Conservation (phyloP, 495 filamentous ascomycete species). For the Lophiostoma macrostomum region DNA sequence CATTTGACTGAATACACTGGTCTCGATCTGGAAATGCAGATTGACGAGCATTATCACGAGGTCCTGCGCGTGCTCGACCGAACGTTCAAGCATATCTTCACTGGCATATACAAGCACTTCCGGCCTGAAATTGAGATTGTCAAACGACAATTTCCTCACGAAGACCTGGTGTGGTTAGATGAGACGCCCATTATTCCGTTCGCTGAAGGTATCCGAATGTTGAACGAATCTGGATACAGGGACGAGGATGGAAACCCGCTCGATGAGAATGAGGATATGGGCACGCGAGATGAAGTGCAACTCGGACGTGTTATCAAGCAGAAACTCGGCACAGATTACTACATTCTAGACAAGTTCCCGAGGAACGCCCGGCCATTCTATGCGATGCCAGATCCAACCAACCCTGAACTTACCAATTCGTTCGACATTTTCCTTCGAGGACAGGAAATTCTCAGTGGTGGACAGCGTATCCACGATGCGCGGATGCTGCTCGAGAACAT, state of each 20-base stretch:
- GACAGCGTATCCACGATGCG: conserved; percentile 86
- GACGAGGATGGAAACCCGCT: conserved; percentile 70
- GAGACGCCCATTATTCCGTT: conserved; percentile 80
- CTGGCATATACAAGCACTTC: conserved; percentile 53
- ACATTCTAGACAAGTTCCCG: conserved; percentile 93
- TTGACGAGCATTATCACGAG: conserved; percentile 84
- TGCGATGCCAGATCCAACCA: conserved; percentile 80
- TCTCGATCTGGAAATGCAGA: conserved; percentile 97
- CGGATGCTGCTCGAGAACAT: conserved; percentile 72
- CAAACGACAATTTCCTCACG: conserved; percentile 64
- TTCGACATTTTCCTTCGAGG: conserved; percentile 95
- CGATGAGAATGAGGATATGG: conserved; percentile 70
- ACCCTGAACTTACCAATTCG: conserved; percentile 75
- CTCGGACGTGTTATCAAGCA: conserved; percentile 79
- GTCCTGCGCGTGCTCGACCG: conserved; percentile 76
- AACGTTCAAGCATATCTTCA: conserved; percentile 86
- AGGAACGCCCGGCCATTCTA: conserved; percentile 83
- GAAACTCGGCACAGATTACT: conserved; percentile 87
- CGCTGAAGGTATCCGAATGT: conserved; percentile 70
- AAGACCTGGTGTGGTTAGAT: conserved; percentile 74
- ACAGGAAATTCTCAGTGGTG: conserved; percentile 88
- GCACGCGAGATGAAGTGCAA: conserved; percentile 82
- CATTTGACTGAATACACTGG: conserved; percentile 98
- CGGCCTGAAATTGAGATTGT: conserved; percentile 41
- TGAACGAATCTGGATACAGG: conserved; percentile 77